Evolutionary conservation across 257 asterid species (phyloP).

Genomic region (Lantana camara): DNA sequence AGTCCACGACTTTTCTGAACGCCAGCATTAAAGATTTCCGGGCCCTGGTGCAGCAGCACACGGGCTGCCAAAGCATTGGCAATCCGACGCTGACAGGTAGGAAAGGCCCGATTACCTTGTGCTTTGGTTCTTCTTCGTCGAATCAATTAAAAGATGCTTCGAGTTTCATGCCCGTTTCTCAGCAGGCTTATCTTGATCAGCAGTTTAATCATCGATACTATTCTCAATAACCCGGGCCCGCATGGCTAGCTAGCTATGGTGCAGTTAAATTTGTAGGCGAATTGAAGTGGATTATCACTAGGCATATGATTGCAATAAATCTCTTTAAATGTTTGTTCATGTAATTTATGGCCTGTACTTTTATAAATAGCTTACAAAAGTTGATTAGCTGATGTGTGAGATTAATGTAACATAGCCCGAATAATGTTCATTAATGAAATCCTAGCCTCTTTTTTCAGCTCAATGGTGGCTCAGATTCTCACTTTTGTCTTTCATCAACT

Average conservation of each 20-base stretch:
- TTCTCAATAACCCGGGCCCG: neutral
- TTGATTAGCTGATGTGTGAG: too few relatives aligned
- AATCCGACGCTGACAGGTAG: constrained; percentile 13
- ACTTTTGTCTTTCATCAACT: too few relatives aligned
- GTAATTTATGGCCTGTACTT: too few relatives aligned
- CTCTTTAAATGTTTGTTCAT: neutral
- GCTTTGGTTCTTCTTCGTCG: constrained; percentile 34
- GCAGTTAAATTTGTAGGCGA: too few relatives aligned
- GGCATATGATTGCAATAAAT: too few relatives aligned
- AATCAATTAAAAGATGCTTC: neutral
- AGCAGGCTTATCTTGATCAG: neutral
- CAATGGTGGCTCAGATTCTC: too few relatives aligned
- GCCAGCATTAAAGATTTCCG: constrained; percentile 57
- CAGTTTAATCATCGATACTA: neutral
- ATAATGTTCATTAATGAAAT: too few relatives aligned
- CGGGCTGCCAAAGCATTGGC: constrained; percentile 44
- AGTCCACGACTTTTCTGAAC: constrained; percentile 49
- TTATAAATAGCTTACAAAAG: neutral
- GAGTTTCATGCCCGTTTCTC: neutral
- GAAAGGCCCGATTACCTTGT: constrained; percentile 61
- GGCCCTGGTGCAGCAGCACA: constrained; percentile 63
- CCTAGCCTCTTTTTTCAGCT: too few relatives aligned
- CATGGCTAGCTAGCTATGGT: neutral
- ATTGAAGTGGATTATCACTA: too few relatives aligned
- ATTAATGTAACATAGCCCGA: too few relatives aligned